phyloP scores from a whole-genome alignment of 2,329 filamentous ascomycete species.

The Endoconidiophora laricicola region DNA sequence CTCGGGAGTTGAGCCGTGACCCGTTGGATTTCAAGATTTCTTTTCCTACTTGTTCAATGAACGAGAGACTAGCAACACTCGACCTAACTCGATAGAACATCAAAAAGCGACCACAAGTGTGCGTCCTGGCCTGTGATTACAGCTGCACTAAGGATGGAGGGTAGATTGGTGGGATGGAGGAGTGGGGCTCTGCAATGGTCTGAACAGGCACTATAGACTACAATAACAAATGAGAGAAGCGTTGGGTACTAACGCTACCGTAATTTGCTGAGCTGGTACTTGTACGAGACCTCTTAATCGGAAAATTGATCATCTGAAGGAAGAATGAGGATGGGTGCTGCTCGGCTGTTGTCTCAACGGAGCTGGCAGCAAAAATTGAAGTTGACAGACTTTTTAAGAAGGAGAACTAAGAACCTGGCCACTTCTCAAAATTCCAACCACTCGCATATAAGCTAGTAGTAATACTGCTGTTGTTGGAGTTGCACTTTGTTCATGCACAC shows the following conservation, averaged over 20 bases:
- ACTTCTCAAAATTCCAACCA: no score
- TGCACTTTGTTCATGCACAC: no score
- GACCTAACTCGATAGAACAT: neutral
- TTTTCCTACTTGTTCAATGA: neutral
- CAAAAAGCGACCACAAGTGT: neutral
- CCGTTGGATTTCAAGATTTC: neutral
- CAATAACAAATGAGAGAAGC: neutral
- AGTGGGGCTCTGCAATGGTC: neutral
- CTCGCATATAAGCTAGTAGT: no score
- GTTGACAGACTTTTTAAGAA: no score
- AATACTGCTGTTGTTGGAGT: no score
- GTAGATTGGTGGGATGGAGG: neutral
- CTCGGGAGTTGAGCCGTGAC: neutral
- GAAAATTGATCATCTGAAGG: neutral
- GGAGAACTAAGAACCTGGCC: no score
- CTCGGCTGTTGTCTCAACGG: neutral
- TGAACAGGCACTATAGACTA: neutral
- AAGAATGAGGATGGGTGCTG: neutral
- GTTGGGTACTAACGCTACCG: slow-evolving; percentile 9
- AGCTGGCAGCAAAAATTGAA: neutral
- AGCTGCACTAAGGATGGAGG: no score
- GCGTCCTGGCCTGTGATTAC: neutral
- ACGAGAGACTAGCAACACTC: neutral
- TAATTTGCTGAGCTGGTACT: neutral
- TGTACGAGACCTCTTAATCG: neutral